A percentile compares a stretch with the other conserved stretches of the same genome.
phyloP scores from a whole-genome alignment of 1,139 yeast genomes.

The Diutina catenulata region DNA sequence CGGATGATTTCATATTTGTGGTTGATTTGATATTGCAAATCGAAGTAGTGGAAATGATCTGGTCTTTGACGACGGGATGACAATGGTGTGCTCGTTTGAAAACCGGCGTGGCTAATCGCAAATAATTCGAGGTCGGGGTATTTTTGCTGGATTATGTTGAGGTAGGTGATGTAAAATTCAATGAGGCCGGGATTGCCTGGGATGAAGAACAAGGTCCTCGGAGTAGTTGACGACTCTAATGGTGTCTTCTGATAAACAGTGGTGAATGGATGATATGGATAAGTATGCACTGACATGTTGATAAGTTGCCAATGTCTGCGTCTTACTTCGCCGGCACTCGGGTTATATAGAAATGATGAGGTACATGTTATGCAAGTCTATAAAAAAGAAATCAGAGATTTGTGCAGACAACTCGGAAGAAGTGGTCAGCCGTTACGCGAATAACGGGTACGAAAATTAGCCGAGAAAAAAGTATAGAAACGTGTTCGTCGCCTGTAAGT shows the following conservation, averaged over 20 bases:
- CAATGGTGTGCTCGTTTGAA: slow-evolving; percentile 17
- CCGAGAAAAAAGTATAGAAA: too few species aligned
- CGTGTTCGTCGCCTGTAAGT: too few species aligned
- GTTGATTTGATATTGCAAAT: slow-evolving; percentile 37
- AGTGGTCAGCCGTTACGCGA: too few species aligned
- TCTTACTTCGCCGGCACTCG: too few species aligned
- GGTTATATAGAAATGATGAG: too few species aligned
- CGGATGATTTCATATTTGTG: slow-evolving; percentile 35
- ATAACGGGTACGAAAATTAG: too few species aligned
- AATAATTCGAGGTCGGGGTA: slow-evolving; percentile 37
- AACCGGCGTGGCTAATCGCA: slow-evolving; percentile 48
- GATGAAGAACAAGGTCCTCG: slow-evolving; percentile 31
- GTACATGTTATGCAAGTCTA: too few species aligned
- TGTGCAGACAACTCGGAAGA: too few species aligned
- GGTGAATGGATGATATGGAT: slow-evolving; percentile 15
- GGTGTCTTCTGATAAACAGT: slow-evolving; percentile 17
- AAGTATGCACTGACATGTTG: slow-evolving; percentile 9
- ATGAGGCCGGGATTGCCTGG: slow-evolving; percentile 66
- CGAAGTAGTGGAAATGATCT: slow-evolving; percentile 13
- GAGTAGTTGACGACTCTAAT: slow-evolving; percentile 8
- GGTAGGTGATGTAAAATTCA: slow-evolving; percentile 42
- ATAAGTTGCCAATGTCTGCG: too few species aligned
- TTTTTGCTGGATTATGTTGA: slow-evolving; percentile 28
- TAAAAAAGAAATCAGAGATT: too few species aligned
- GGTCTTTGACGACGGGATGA: slow-evolving; percentile 9